These are phyloP conservation scores for Davidsoniella eucalypti DNA, from an alignment of 2,329 filamentous ascomycete species.

Conservation along the genomic window DNA sequence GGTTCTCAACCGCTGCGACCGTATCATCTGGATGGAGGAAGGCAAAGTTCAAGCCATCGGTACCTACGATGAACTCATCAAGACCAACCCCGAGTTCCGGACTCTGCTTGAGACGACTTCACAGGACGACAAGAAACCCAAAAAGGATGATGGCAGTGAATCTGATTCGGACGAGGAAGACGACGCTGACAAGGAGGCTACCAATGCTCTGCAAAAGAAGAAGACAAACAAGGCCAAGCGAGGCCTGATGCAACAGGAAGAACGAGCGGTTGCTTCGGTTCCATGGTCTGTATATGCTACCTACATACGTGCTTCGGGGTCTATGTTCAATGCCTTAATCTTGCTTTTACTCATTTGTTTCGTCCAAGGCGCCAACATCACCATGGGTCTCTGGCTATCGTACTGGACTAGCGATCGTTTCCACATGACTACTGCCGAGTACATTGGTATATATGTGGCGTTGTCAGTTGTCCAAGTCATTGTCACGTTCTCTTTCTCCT, in stretches of 20 bases:
- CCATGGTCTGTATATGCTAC: conserved; percentile 64
- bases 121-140: conserved; percentile 43
- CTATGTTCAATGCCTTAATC: conserved; percentile 50
- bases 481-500: conserved; percentile 66
- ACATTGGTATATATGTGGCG: conserved; percentile 56
- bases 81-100: conserved; percentile 59
- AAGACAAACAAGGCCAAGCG: conserved; percentile 42
- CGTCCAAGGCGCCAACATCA: conserved; percentile 71
- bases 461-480: conserved; percentile 56
- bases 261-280: conserved; percentile 58
- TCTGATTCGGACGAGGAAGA: conserved; percentile 27
- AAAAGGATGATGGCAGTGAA: conserved; percentile 31
- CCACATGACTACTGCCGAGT: conserved; percentile 45
- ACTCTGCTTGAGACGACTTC: conserved; percentile 75
- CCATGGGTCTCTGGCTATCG: conserved; percentile 80
- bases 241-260: conserved; percentile 55
- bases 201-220: conserved; percentile 24
- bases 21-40: conserved; percentile 84
- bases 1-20: conserved; percentile 76
- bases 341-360: conserved; percentile 46
- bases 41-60: conserved; percentile 73
- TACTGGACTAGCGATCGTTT: conserved; percentile 82
- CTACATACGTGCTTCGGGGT: conserved; percentile 62
- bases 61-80: conserved; percentile 80
- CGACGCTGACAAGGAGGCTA: conserved; percentile 22